phyloP scores from a whole-genome alignment of 805 yeast species.

The Candida odintsovae region DNA sequence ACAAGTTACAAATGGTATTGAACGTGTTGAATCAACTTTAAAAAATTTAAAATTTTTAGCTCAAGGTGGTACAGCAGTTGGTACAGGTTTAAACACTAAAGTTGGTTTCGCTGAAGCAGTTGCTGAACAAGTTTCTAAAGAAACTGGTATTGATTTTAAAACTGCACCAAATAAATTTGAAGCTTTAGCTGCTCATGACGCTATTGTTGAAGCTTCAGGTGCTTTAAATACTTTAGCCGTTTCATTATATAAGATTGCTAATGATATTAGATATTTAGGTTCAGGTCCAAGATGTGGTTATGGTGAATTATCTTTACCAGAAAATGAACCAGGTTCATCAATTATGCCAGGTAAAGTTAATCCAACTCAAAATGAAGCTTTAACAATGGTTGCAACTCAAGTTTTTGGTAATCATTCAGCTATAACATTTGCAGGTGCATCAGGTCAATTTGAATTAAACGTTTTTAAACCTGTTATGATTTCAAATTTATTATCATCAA shows the following conservation, averaged over 20 bases:
- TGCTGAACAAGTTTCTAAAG: slow-evolving; percentile 77
- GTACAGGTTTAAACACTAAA: slow-evolving; percentile 95
- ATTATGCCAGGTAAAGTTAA: slow-evolving; percentile 99
- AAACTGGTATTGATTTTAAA: slow-evolving; percentile 83
- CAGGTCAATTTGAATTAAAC: slow-evolving; percentile 97
- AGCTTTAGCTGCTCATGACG: slow-evolving; percentile 98
- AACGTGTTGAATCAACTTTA: slow-evolving; percentile 71
- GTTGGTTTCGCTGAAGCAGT: slow-evolving; percentile 83
- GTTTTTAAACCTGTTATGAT: slow-evolving; percentile 97
- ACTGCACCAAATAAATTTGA: slow-evolving; percentile 99
- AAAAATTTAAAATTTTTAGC: slow-evolving; percentile 80
- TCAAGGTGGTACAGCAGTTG: slow-evolving; percentile 99
- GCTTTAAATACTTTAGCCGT: slow-evolving; percentile 93
- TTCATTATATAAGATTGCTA: slow-evolving; percentile 92
- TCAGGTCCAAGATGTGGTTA: slow-evolving; percentile 99
- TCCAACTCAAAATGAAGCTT: slow-evolving; percentile 98
- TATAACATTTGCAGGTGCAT: slow-evolving; percentile 95
- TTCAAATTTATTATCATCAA: slow-evolving; percentile 80
- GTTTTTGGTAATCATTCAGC: slow-evolving; percentile 96
- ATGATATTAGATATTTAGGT: slow-evolving; percentile 96
- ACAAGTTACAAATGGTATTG: slow-evolving; percentile 87
- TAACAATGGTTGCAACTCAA: slow-evolving; percentile 97
- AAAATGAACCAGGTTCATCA: slow-evolving; percentile 98
- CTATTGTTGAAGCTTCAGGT: slow-evolving; percentile 95
- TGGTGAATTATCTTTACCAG: slow-evolving; percentile 92